Percentiles rank a stretch among this genome's conserved stretches.
phyloP scores from a whole-genome alignment of 352 stramenopile species.

The Pythium volutum region DNA sequence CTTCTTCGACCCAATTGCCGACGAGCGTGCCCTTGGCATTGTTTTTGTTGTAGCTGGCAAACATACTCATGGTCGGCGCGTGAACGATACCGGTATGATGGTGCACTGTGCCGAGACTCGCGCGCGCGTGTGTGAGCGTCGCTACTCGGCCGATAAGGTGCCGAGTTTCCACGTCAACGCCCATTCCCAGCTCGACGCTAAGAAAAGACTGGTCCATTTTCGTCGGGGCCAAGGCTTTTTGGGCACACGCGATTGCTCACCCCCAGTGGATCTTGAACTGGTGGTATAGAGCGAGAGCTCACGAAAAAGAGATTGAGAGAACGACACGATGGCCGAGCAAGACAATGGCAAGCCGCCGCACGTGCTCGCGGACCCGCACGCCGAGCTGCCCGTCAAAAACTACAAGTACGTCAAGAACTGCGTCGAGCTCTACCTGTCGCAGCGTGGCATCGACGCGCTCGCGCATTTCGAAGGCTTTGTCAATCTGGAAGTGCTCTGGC shows the following conservation, averaged over 20 bases:
- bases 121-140: background rate
- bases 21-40: slow-evolving; percentile 72
- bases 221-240: background rate
- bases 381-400: slow-evolving; percentile 84
- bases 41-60: slow-evolving; percentile 78
- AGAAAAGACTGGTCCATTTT: background rate
- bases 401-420: slow-evolving; percentile 91
- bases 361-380: slow-evolving; percentile 58
- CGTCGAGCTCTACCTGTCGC: slow-evolving; percentile 81
- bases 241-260: background rate
- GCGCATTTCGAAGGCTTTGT: slow-evolving; percentile 85
- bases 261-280: too few relatives aligned
- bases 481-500: slow-evolving; percentile 88
- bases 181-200: background rate
- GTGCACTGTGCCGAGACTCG: background rate
- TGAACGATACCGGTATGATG: too few relatives aligned
- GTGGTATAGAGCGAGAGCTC: too few relatives aligned
- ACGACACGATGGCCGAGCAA: slow-evolving; percentile 12
- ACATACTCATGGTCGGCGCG: slow-evolving; percentile 39
- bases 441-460: slow-evolving; percentile 75
- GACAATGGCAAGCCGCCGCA: background rate
- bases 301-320: background rate
- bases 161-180: background rate
- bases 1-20: slow-evolving; percentile 85
- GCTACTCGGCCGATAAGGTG: background rate